Conservation (phyloP, 495 filamentous ascomycete genomes). For the Penicillium fimorum region DNA sequence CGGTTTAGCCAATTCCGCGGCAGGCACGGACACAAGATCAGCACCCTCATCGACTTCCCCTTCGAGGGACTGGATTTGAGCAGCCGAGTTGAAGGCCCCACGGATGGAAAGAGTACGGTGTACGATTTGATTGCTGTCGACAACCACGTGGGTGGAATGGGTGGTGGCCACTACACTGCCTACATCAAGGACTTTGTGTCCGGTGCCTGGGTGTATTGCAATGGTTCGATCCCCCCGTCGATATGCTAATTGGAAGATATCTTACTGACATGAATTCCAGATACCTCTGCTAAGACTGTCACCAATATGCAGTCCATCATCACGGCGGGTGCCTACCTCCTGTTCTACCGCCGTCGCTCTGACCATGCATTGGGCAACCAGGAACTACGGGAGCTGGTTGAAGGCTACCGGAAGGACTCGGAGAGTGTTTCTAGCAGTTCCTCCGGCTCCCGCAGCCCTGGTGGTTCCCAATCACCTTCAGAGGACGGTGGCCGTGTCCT, state of each 20-base stretch:
- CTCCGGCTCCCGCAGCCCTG: constrained; percentile 41
- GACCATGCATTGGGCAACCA: constrained; percentile 71
- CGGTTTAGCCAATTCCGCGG: constrained; percentile 70
- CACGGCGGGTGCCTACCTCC: constrained; percentile 75
- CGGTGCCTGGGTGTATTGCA: constrained; percentile 86
- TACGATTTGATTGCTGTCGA: constrained; percentile 96
- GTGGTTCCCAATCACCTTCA: constrained; percentile 50
- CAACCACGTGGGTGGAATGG: constrained; percentile 88
- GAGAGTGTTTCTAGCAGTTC: constrained; percentile 42
- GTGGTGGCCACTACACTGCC: constrained; percentile 94
- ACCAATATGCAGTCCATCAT: constrained; percentile 56
- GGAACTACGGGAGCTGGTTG: constrained; percentile 66
- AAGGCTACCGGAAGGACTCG: constrained; percentile 42
- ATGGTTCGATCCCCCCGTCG: constrained; percentile 60
- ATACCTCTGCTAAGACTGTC: constrained; percentile 60
- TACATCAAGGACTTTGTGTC: constrained; percentile 88
- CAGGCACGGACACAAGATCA: constrained; percentile 76
- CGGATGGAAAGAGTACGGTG: constrained; percentile 72
- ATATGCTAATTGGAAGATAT: not conserved
- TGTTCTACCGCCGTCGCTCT: constrained; percentile 93
- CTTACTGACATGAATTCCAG: constrained; percentile 45
- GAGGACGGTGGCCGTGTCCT: constrained; percentile 85
- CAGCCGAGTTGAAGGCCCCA: constrained; percentile 69
- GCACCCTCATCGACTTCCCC: constrained; percentile 88
- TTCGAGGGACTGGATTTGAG: constrained; percentile 82